Evolutionary conservation across 345 rosid genomes (phyloP), one percentile per base, ranked within the genome.

Genomic region (Conringia planisiliqua): DNA sequence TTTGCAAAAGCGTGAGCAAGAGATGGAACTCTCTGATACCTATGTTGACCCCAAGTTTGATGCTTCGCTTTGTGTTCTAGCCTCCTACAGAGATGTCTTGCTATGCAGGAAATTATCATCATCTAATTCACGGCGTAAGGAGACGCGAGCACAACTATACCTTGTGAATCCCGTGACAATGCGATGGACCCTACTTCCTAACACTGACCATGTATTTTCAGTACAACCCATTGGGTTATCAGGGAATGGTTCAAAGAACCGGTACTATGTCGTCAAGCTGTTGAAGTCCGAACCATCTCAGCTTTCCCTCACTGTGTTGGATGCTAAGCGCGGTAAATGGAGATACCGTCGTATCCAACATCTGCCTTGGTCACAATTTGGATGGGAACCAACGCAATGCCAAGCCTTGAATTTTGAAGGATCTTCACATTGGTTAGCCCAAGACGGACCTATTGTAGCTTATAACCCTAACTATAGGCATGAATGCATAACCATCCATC

Each of bases 391-490:
- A 39, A 48, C 58, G 22, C 55, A 47, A 32, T 33, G 35, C 29
- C 70, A 48, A 47, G 70, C 11, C 58, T 32, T 65, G 43, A 16
- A 1, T 27, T 65, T 47, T 9, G 50, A 48, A 2, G 57, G 57
- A 30, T 10, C 43, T 65, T 6, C 30, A 18, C 70, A 65, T 47
- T 65, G 70, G 58, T 48, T 65, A 65, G 57, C 57, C 16, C 12
- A 46, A 8, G 30, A 65, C 18, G 57, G 70, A 11, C 58, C 70
- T 18, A 13, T 65, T 6, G 22, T 47, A 30, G 70, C 57, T 46
- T 65, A 47, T 47, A 48, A 47, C 40, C 70, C 70, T 30, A 62
- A 27, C 12, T 6, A 32, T 50, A 33, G 16, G 58, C 6, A 47
- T 3, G 10, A 12, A 20, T 44, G 33, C 57, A 18, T 47, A 65